Conservation (phyloP, 2,329 filamentous ascomycete species). For the Westerdykella aurantiaca region DNA sequence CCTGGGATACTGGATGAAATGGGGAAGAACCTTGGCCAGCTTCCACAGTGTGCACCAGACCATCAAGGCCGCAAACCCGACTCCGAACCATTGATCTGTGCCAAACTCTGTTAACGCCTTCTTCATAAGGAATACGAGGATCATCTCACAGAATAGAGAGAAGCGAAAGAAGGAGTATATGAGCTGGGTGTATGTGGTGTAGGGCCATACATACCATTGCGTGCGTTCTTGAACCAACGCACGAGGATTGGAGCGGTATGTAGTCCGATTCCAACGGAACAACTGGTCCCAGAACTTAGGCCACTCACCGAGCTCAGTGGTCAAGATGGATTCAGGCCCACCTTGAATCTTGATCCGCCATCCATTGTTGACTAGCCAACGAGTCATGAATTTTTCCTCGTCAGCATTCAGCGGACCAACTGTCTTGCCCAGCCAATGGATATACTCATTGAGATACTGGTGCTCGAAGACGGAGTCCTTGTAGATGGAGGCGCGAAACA, state of each 20-base stretch:
- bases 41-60: constrained; percentile 51
- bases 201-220: constrained; percentile 38
- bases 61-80: constrained; percentile 20
- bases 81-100: constrained; percentile 3
- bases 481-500: constrained; percentile 15
- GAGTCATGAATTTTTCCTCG: constrained; percentile 58
- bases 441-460: constrained; percentile 10
- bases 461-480: constrained; percentile 8
- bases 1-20: constrained; percentile 47
- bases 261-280: constrained; percentile 54
- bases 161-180: constrained; percentile 52
- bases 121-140: constrained; percentile 36
- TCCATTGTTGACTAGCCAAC: constrained; percentile 47
- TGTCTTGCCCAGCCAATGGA: constrained; percentile 28
- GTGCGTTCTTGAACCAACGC: constrained; percentile 1
- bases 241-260: constrained; percentile 41
- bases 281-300: constrained; percentile 50
- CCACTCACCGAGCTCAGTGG: constrained; percentile 49
- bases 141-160: constrained; percentile 48
- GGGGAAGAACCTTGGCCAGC: constrained; percentile 51
- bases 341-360: constrained; percentile 54
- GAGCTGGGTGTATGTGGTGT: constrained; percentile 54
- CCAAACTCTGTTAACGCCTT: constrained; percentile 2
- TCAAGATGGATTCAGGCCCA: constrained; percentile 43
- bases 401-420: constrained; percentile 48